Evolutionary conservation across 1,284 basidiomycete species (phyloP).

Genomic region (Sparassis latifolia): DNA sequence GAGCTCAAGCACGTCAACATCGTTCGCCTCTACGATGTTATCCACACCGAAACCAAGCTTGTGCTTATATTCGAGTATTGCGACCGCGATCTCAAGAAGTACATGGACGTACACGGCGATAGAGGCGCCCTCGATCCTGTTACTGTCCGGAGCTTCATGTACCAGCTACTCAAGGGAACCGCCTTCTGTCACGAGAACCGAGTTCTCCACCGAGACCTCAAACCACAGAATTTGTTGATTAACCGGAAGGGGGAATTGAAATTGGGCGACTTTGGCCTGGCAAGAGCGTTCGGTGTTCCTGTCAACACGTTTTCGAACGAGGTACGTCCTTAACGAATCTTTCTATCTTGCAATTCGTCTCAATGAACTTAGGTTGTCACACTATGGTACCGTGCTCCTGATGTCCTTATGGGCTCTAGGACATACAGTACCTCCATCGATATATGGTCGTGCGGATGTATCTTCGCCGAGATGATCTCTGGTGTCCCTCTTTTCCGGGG

Average conservation of each 20-base stretch:
- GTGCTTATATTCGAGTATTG: constrained; percentile 99
- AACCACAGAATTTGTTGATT: constrained; percentile 97
- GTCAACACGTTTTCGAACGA: constrained; percentile 97
- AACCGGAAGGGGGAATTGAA: constrained; percentile 97
- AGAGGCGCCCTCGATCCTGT: constrained; percentile 89
- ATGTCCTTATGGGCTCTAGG: constrained; percentile 93
- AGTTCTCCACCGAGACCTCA: constrained; percentile 95
- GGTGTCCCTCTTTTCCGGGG: constrained; percentile 97
- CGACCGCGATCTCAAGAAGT: constrained; percentile 98
- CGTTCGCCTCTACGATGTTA: constrained; percentile 95
- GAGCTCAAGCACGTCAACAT: constrained; percentile 95
- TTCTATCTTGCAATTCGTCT: constrained; percentile 4
- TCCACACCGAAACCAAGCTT: constrained; percentile 96
- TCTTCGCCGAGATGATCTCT: constrained; percentile 98
- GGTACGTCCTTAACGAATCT: constrained; percentile 35
- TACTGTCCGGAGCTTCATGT: constrained; percentile 97
- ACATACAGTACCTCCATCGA: constrained; percentile 99
- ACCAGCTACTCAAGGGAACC: constrained; percentile 94
- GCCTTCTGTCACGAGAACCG: constrained; percentile 99
- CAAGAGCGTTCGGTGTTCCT: constrained; percentile 92
- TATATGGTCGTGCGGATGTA: constrained; percentile 99
- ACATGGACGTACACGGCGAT: constrained; percentile 98
- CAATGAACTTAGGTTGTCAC: constrained; percentile 75
- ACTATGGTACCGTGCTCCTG: constrained; percentile 98
- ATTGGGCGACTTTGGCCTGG: constrained; percentile 93